These are phyloP conservation scores for Candida incommunis DNA, from an alignment of 805 yeast genomes.

Conservation along the genomic window DNA sequence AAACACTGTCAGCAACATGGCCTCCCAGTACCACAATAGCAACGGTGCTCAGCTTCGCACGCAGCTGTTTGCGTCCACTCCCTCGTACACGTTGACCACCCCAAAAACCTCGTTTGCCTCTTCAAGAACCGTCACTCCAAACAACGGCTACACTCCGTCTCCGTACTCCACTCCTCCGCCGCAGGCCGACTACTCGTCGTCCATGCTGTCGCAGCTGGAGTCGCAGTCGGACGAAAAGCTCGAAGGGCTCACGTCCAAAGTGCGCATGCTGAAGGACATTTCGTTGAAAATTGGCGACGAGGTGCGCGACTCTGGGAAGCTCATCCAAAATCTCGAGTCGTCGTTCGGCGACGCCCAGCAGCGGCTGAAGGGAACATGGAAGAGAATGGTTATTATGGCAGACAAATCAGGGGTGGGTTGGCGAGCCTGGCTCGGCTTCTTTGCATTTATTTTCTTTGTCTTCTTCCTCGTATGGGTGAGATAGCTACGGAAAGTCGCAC, in stretches of 20 bases:
- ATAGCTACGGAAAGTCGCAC: conserved; percentile 24
- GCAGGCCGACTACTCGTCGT: conserved; percentile 29
- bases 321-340: conserved; percentile 30
- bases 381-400: conserved; percentile 49
- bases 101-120: conserved; percentile 2
- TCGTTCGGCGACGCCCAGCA: conserved; percentile 33
- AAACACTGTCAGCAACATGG: too few relatives aligned
- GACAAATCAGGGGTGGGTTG: conserved; percentile 48
- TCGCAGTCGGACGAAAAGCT: conserved; percentile 52
- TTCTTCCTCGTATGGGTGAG: conserved; percentile 36
- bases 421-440: conserved; percentile 41
- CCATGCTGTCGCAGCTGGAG: conserved; percentile 45
- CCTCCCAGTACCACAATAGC: neutral
- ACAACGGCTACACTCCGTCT: conserved; percentile 7
- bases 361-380: conserved; percentile 37
- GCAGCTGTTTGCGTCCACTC: neutral
- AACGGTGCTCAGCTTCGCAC: neutral
- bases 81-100: neutral
- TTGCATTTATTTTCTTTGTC: conserved; percentile 33
- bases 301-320: conserved; percentile 37
- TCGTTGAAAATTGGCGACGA: conserved; percentile 51
- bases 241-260: conserved; percentile 37
- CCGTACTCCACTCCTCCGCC: neutral
- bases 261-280: conserved; percentile 39
- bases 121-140: conserved; percentile 15